Percentiles rank a stretch among this genome's conserved stretches.
phyloP scores from a whole-genome alignment of 2,329 filamentous ascomycete species.

The Lecanicillium sp. region DNA sequence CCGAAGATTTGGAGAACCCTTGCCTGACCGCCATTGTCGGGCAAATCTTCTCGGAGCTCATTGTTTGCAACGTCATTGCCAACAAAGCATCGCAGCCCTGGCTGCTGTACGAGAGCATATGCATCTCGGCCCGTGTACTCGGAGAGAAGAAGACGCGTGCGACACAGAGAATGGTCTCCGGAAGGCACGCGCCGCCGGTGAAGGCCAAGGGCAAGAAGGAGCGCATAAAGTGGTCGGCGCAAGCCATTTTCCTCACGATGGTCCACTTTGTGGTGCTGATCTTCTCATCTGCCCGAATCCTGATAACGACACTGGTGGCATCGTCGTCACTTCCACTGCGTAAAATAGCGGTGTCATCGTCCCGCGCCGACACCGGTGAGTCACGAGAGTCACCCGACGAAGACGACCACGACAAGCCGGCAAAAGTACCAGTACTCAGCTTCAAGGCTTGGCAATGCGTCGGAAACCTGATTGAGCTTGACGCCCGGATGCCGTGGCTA shows the following conservation, averaged over 20 bases:
- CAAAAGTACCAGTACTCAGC: conserved; percentile 60
- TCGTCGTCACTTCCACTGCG: conserved; percentile 62
- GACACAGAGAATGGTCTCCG: conserved; percentile 15
- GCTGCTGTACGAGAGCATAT: conserved; percentile 80
- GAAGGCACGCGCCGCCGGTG: background rate
- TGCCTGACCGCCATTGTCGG: conserved; percentile 78
- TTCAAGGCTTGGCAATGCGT: conserved; percentile 74
- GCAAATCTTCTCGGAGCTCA: conserved; percentile 84
- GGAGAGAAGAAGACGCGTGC: conserved; percentile 24
- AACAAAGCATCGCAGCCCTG: conserved; percentile 80
- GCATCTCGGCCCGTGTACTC: conserved; percentile 54
- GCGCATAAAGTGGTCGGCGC: conserved; percentile 32
- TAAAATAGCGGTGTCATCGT: conserved; percentile 1
- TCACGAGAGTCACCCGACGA: conserved; percentile 19
- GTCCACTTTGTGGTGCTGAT: conserved; percentile 50
- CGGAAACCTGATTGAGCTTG: conserved; percentile 66
- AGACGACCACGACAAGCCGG: conserved; percentile 10
- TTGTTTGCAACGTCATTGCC: conserved; percentile 75
- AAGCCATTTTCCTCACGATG: conserved; percentile 48
- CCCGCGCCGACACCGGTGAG: conserved; percentile 18
- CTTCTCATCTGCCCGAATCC: conserved; percentile 59
- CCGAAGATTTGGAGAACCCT: conserved; percentile 84
- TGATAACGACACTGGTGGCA: conserved; percentile 58
- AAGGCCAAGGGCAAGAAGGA: conserved; percentile 11
- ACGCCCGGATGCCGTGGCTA: conserved; percentile 86